These are phyloP conservation scores for Myxozyma kluyveri DNA, from an alignment of 805 yeast species.

Conservation along the genomic window DNA sequence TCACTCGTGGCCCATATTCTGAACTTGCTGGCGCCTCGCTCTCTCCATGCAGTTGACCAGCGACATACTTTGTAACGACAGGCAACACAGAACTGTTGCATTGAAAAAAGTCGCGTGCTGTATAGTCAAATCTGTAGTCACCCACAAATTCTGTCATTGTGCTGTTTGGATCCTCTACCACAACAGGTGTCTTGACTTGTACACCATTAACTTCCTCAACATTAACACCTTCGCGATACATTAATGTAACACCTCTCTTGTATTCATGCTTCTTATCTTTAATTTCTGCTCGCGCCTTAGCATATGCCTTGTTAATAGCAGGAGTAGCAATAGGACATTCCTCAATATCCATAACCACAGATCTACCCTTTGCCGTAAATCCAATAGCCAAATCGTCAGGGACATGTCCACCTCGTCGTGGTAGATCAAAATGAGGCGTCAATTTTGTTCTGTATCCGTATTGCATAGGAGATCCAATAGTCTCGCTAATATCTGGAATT, in stretches of 20 bases:
- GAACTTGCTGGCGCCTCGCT: slow-evolving; percentile 31
- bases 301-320: slow-evolving; percentile 70
- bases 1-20: slow-evolving; percentile 25
- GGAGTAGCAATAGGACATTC: slow-evolving; percentile 88
- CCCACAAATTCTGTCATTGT: slow-evolving; percentile 75
- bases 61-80: slow-evolving; percentile 74
- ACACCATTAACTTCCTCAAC: slow-evolving; percentile 35
- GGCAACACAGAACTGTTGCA: slow-evolving; percentile 92
- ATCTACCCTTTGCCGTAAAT: slow-evolving; percentile 76
- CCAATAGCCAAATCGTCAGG: slow-evolving; percentile 60
- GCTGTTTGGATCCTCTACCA: slow-evolving; percentile 75
- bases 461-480: slow-evolving; percentile 73
- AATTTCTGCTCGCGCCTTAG: slow-evolving; percentile 61
- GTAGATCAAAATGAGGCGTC: slow-evolving; percentile 91
- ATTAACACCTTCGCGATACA: slow-evolving; percentile 63
- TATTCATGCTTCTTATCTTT: slow-evolving; percentile 48
- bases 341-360: slow-evolving; percentile 79
- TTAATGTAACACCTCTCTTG: slow-evolving; percentile 81
- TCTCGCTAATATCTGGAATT: slow-evolving; percentile 61
- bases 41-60: slow-evolving; percentile 55
- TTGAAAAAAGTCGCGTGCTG: slow-evolving; percentile 96
- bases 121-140: slow-evolving; percentile 68
- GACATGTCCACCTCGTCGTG: slow-evolving; percentile 44
- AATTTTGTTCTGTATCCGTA: slow-evolving; percentile 84
- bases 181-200: slow-evolving; percentile 54